A percentile compares a stretch with the other conserved stretches of the same genome.
phyloP scores from a whole-genome alignment of 2,329 filamentous ascomycete genomes.

The Fusarium odoratissimum region DNA sequence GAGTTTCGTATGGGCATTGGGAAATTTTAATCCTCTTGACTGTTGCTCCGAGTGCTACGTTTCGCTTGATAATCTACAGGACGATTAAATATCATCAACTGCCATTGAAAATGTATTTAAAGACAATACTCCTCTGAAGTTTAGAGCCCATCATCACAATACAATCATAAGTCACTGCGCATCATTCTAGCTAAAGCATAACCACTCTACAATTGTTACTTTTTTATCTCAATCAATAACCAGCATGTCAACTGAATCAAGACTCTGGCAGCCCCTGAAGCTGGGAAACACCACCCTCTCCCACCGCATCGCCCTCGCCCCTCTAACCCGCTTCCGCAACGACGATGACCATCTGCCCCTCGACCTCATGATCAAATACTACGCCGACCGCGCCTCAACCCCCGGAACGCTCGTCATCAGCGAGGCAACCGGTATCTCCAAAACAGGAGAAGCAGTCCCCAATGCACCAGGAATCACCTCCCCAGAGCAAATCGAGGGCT shows the following conservation, averaged over 20 bases:
- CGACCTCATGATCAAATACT: conserved; percentile 54
- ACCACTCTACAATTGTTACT: background rate
- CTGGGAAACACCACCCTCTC: conserved; percentile 53
- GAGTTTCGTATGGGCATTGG: background rate
- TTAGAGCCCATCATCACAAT: rapidly evolving
- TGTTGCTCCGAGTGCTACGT: background rate
- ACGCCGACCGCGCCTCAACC: conserved; percentile 56
- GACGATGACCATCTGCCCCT: conserved; percentile 51
- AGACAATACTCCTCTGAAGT: rapidly evolving
- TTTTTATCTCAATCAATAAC: background rate
- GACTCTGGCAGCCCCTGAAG: conserved; percentile 52
- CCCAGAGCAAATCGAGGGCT: conserved; percentile 66
- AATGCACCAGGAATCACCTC: conserved; percentile 69
- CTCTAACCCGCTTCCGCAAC: conserved; percentile 65
- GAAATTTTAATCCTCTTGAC: background rate
- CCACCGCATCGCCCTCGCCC: conserved; percentile 64
- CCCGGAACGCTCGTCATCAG: conserved; percentile 59
- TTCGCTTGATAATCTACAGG: background rate
- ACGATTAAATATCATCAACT: rapidly evolving
- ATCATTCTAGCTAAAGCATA: rapidly evolving
- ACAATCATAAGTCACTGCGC: background rate
- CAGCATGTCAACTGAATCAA: conserved; percentile 34
- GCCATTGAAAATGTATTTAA: background rate
- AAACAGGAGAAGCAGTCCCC: conserved; percentile 35
- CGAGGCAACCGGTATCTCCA: conserved; percentile 59